These are phyloP conservation scores for Westerdykella ornata DNA, from an alignment of 2,329 filamentous ascomycete genomes.

Conservation along the genomic window DNA sequence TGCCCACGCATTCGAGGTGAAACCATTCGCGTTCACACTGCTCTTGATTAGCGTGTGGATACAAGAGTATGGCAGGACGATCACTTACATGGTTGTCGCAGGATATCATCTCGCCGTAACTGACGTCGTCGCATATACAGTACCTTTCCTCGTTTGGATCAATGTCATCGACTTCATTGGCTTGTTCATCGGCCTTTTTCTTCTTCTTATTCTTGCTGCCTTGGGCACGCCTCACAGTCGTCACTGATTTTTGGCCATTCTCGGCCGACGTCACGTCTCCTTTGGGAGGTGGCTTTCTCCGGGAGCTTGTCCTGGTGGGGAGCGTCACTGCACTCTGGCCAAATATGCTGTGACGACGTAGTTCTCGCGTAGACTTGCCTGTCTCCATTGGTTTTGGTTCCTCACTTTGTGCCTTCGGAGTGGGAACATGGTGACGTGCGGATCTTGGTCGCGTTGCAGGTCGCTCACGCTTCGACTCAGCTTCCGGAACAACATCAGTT, in stretches of 20 bases:
- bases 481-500: conserved; percentile 8
- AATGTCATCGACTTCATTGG: conserved; percentile 40
- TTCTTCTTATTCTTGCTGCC: conserved; percentile 42
- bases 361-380: conserved; percentile 30
- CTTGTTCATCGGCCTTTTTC: conserved; percentile 36
- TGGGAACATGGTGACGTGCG: conserved; percentile 35
- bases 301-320: conserved; percentile 41
- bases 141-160: conserved; percentile 71
- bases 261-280: conserved; percentile 60
- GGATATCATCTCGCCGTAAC: conserved; percentile 75
- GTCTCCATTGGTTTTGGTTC: conserved; percentile 40
- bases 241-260: conserved; percentile 57
- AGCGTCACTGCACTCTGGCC: conserved; percentile 33
- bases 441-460: conserved; percentile 30
- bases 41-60: conserved; percentile 14
- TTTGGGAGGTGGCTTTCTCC: conserved; percentile 66
- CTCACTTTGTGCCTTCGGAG: conserved; percentile 44
- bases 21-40: conserved; percentile 81
- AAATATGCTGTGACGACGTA: conserved; percentile 43
- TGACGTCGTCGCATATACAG: conserved; percentile 72
- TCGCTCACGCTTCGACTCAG: conserved; percentile 2
- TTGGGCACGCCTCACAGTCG: conserved; percentile 61
- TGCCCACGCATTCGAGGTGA: conserved; percentile 68
- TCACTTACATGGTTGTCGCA: conserved; percentile 64
- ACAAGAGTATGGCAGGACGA: background rate